Base-by-base conservation (phyloP, 2,329 filamentous ascomycete genomes). In the Botrytis hyacinthi region DNA sequence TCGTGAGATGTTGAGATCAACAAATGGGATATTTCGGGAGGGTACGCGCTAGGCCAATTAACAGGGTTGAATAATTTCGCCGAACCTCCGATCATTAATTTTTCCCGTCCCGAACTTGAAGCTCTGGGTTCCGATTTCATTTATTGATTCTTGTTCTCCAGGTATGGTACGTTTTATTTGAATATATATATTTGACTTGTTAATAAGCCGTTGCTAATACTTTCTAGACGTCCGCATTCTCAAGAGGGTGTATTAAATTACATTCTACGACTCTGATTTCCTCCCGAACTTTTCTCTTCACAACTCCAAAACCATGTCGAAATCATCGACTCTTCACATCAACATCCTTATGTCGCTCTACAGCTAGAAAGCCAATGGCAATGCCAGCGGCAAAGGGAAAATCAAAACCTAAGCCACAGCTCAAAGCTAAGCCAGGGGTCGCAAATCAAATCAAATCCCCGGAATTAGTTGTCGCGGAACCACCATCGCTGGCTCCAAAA, bases 141-240 rank as follows among this genome's bases (percentile, higher is more conserved):
- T 29, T 61, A 6, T 6, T 48, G 42, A 57, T 42, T 29, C 42
- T 68, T 26, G n/a, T 60, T 72, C 37, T 62, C 61, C 70, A 71
- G 78, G 79, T 62, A 67, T 51, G 69, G 66, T 68, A 57, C 54
- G 48, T 68, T 72, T 62, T 44, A 46, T 35, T 37, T 46, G 16
- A 26, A 29, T 48, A 63, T 68, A 12, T 46, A 18, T 66, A 54
- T 22, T 54, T 29, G 46, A 46, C 46, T 16, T 40, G 26, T 6
- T 29, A 2, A 35, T 54, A 54, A 57, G 18, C 54, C 67, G 57
- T 67, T 59, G 57, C 75, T 79, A 70, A 78, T 67, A 29, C 32
- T 67, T 61, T 54, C 18, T 70, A 80, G 77, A 83, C 83, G 82
- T 79, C 81, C 57, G 80, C 80, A 62, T 81, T 83, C 75, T 81